Evolutionary conservation across 1,139 yeast species (phyloP).

Genomic region (Yamadazyma conglobata): DNA sequence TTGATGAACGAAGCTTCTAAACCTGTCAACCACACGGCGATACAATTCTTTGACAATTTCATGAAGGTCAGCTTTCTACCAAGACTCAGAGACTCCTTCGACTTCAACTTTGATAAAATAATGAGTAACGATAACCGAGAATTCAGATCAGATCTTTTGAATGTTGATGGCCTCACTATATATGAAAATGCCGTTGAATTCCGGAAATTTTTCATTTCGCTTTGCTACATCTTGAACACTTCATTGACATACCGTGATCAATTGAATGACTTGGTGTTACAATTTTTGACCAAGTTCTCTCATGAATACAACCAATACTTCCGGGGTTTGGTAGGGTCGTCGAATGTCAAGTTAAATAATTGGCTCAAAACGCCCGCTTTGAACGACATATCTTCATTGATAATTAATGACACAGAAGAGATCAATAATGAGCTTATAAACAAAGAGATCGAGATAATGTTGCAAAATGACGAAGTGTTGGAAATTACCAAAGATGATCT

Average conservation of each 20-base stretch:
- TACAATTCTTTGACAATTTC: slow-evolving; percentile 58
- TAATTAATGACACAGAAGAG: slow-evolving; percentile 18
- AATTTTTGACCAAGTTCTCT: slow-evolving; percentile 30
- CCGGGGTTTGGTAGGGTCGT: slow-evolving; percentile 26
- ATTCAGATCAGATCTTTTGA: slow-evolving; percentile 9
- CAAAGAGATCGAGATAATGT: slow-evolving; percentile 37
- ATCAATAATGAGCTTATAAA: slow-evolving; percentile 16
- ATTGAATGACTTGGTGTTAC: slow-evolving; percentile 45
- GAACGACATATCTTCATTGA: slow-evolving; percentile 29
- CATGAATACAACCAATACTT: slow-evolving; percentile 29
- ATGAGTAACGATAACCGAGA: slow-evolving; percentile 21
- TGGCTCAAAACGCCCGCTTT: slow-evolving; percentile 45
- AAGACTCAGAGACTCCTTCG: slow-evolving; percentile 56
- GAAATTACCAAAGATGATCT: slow-evolving; percentile 40
- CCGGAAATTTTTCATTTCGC: slow-evolving; percentile 46
- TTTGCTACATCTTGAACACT: slow-evolving; percentile 59
- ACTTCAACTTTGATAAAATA: slow-evolving; percentile 27
- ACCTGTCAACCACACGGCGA: slow-evolving; percentile 23
- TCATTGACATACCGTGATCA: slow-evolving; percentile 54
- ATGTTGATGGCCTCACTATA: slow-evolving; percentile 13
- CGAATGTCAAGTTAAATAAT: slow-evolving; percentile 18
- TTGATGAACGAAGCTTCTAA: slow-evolving; percentile 27
- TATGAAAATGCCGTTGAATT: slow-evolving; percentile 56
- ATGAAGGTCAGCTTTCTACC: slow-evolving; percentile 66
- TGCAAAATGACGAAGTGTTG: slow-evolving; percentile 23